phyloP scores from a whole-genome alignment of 2,329 filamentous ascomycete species.

The Cercospora sp. region DNA sequence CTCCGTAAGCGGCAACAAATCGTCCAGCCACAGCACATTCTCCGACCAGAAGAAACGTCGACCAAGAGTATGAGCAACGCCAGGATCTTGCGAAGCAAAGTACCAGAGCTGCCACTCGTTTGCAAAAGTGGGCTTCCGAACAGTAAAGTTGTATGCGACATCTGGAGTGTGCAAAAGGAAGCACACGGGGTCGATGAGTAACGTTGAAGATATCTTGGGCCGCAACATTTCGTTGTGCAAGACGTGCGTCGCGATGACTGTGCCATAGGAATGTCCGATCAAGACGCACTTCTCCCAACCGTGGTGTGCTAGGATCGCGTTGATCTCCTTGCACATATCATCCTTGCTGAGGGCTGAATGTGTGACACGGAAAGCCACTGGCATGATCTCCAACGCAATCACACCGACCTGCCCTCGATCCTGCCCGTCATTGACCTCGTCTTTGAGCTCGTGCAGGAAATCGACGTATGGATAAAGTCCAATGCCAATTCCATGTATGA shows the following conservation, averaged over 20 bases:
- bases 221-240: conserved; percentile 52
- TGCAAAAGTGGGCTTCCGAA: conserved; percentile 47
- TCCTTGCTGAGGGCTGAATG: conserved; percentile 52
- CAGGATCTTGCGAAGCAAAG: conserved; percentile 67
- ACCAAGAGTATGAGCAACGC: conserved; percentile 63
- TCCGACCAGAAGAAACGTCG: conserved; percentile 71
- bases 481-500: conserved; percentile 70
- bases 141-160: conserved; percentile 70
- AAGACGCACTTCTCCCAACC: conserved; percentile 61
- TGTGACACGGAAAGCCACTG: conserved; percentile 64
- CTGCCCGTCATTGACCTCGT: conserved; percentile 3
- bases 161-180: conserved; percentile 68
- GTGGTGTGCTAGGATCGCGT: conserved; percentile 58
- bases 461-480: conserved; percentile 53
- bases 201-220: conserved; percentile 49
- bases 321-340: conserved; percentile 60
- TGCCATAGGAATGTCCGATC: conserved; percentile 63
- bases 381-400: conserved; percentile 64
- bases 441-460: conserved; percentile 39
- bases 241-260: conserved; percentile 62
- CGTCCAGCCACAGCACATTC: conserved; percentile 69
- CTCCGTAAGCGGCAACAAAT: conserved; percentile 49
- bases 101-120: conserved; percentile 72
- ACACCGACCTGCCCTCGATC: conserved; percentile 55
- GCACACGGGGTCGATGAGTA: conserved; percentile 64